Conservation (phyloP, 495 filamentous ascomycete genomes). For the Penicillium turbatum region DNA sequence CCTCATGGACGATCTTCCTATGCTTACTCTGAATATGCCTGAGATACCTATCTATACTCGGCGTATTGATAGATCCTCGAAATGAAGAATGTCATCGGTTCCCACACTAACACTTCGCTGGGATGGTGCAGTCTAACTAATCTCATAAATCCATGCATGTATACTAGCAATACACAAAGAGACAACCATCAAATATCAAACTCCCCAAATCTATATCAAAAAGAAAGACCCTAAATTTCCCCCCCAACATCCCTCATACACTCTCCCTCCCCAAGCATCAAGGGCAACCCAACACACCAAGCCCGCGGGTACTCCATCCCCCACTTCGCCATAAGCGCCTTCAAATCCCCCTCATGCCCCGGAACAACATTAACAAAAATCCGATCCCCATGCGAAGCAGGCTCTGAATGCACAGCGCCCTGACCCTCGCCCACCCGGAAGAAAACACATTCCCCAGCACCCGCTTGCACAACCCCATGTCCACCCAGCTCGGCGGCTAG, state of each 20-base stretch:
- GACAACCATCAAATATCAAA: too few species aligned
- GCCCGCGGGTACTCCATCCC: constrained; percentile 28
- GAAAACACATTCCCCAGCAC: constrained; percentile 19
- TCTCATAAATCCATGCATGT: too few species aligned
- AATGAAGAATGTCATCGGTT: too few species aligned
- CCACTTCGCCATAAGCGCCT: constrained; percentile 21
- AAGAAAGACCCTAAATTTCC: constrained; percentile 3
- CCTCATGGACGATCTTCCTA: too few species aligned
- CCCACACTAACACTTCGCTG: too few species aligned
- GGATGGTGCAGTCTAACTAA: too few species aligned
- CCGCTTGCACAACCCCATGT: constrained; percentile 12
- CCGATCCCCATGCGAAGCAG: constrained; percentile 19
- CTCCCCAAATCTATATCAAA: background rate
- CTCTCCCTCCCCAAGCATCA: constrained; percentile 5
- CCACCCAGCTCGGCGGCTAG: constrained; percentile 8
- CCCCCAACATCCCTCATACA: constrained; percentile 14
- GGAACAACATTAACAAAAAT: constrained; percentile 29
- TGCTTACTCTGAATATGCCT: too few species aligned
- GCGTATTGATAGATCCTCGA: too few species aligned
- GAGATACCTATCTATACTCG: too few species aligned
- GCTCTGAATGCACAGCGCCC: constrained; percentile 25
- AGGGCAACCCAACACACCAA: constrained; percentile 24
- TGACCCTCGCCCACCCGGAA: constrained; percentile 23
- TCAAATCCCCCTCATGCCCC: constrained; percentile 18
- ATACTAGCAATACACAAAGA: too few species aligned